A percentile compares a stretch with the other conserved stretches of the same genome.
phyloP scores from a whole-genome alignment of 805 yeast species.

The Phaffomyces thermotolerans region DNA sequence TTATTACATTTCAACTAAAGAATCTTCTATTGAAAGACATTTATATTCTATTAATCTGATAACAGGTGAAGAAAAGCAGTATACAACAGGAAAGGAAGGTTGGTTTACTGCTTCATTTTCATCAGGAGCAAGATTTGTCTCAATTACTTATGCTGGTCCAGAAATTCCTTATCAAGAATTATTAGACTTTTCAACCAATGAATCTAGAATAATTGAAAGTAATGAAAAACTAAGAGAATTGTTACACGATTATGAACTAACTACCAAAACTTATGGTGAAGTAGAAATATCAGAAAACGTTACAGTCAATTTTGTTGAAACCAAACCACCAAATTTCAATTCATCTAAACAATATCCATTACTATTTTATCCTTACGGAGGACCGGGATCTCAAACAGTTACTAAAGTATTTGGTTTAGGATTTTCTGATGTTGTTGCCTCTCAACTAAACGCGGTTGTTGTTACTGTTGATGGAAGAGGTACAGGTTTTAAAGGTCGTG shows the following conservation, averaged over 20 bases:
- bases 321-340: slow-evolving; percentile 69
- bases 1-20: slow-evolving; percentile 63
- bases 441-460: slow-evolving; percentile 74
- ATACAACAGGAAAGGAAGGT: slow-evolving; percentile 43
- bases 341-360: slow-evolving; percentile 58
- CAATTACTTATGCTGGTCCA: slow-evolving; percentile 75
- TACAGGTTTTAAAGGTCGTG: slow-evolving; percentile 80
- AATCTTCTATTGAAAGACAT: slow-evolving; percentile 79
- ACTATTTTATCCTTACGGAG: slow-evolving; percentile 87
- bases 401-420: slow-evolving; percentile 49
- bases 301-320: slow-evolving; percentile 62
- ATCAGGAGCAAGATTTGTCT: slow-evolving; percentile 64
- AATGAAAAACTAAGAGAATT: slow-evolving; percentile 33
- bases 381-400: slow-evolving; percentile 90
- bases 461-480: slow-evolving; percentile 97
- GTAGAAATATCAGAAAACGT: slow-evolving; percentile 39
- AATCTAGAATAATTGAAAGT: slow-evolving; percentile 28
- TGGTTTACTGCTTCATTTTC: slow-evolving; percentile 72
- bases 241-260: slow-evolving; percentile 45
- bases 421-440: slow-evolving; percentile 71
- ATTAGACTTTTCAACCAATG: slow-evolving; percentile 41
- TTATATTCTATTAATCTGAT: slow-evolving; percentile 60
- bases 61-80: slow-evolving; percentile 26
- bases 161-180: slow-evolving; percentile 71
- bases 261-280: slow-evolving; percentile 46